Evolutionary conservation across 345 rosid genomes (phyloP).

Genomic region (Salix viminalis): DNA sequence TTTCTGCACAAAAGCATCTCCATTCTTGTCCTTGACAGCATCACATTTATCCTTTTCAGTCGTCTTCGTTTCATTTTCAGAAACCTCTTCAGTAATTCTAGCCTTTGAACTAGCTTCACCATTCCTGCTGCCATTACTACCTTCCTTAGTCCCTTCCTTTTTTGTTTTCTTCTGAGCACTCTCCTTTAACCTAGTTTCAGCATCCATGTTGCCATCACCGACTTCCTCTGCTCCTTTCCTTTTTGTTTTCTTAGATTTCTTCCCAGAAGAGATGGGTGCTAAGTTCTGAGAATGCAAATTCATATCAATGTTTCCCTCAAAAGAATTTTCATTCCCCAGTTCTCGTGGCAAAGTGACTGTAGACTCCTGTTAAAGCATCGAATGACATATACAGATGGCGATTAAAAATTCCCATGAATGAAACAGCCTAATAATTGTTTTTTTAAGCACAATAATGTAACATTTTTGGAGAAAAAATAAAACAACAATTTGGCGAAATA

Average conservation of each 20-base stretch:
- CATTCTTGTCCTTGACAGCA: not conserved
- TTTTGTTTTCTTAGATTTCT: constrained; percentile 37
- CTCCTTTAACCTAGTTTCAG: constrained; percentile 21
- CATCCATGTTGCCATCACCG: constrained; percentile 18
- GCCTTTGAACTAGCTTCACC: constrained; percentile 20
- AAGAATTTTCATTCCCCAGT: constrained; percentile 56
- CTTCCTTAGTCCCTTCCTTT: constrained; percentile 31
- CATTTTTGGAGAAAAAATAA: too few species aligned
- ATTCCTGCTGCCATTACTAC: constrained; percentile 12
- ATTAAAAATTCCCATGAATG: constrained; percentile 1
- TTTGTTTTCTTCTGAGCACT: constrained; percentile 29
- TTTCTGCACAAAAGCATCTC: not conserved
- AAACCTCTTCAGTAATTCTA: constrained; percentile 2
- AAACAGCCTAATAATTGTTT: not conserved
- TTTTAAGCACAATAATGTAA: too few species aligned
- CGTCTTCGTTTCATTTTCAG: not conserved
- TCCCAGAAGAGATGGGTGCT: constrained; percentile 14
- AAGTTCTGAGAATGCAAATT: constrained; percentile 12
- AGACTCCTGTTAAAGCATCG: constrained; percentile 34
- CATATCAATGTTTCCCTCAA: constrained; percentile 32
- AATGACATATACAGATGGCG: not conserved
- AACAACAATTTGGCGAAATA: too few species aligned
- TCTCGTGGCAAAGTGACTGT: constrained; percentile 29
- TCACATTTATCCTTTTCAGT: too few species aligned
- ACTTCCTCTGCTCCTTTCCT: constrained; percentile 41